Evolutionary conservation across 306 rosid species (phyloP).

Genomic region (Lagenaria siceraria): DNA sequence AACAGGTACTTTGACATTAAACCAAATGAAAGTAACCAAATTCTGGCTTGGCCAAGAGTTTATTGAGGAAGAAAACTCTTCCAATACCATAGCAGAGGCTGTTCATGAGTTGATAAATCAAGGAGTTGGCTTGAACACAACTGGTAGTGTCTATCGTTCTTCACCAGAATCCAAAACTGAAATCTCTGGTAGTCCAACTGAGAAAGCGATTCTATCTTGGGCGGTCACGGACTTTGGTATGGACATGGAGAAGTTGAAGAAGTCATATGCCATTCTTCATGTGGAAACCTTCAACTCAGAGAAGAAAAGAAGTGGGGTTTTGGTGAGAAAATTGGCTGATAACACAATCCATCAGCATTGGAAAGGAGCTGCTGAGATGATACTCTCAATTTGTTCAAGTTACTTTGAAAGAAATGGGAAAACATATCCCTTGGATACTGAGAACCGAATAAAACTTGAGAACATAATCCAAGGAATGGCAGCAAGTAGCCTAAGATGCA

Average conservation of each 20-base stretch:
- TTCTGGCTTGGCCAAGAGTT: conserved; percentile 54
- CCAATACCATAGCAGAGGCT: conserved; percentile 16
- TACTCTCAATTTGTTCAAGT: conserved; percentile 56
- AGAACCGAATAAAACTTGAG: conserved; percentile 23
- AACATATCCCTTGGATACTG: conserved; percentile 31
- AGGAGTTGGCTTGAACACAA: conserved; percentile 66
- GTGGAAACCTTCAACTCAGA: conserved; percentile 78
- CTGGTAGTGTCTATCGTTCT: conserved; percentile 47
- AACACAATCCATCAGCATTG: conserved; percentile 53
- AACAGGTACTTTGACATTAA: conserved; percentile 73
- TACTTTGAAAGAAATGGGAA: conserved; percentile 38
- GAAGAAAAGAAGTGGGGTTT: conserved; percentile 76
- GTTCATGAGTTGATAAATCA: conserved; percentile 43
- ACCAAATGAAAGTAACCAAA: conserved; percentile 65
- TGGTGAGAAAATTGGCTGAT: conserved; percentile 30
- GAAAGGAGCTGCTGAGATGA: conserved; percentile 91
- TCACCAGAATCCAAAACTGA: conserved; percentile 41
- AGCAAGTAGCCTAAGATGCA: conserved; percentile 75
- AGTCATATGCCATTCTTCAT: conserved; percentile 30
- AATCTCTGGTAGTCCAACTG: conserved; percentile 75
- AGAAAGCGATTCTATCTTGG: conserved; percentile 76
- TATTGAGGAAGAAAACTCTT: conserved; percentile 20
- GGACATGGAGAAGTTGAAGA: conserved; percentile 52
- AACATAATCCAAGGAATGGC: conserved; percentile 72
- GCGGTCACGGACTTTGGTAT: conserved; percentile 48